Conservation (phyloP, 2,329 filamentous ascomycete genomes). For the Thelonectria blattea region DNA sequence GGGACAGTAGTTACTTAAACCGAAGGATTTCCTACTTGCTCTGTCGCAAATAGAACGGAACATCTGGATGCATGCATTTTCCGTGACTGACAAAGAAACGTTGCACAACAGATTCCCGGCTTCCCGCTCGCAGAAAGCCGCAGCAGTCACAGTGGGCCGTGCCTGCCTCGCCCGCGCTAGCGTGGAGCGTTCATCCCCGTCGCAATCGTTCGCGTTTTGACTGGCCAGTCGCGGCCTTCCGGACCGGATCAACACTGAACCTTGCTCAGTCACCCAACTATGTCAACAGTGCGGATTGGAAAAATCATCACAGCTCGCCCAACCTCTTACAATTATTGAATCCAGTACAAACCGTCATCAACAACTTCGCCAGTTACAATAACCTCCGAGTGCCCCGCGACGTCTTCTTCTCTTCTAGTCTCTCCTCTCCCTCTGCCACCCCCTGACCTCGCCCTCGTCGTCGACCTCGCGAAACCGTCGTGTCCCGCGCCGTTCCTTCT, state of each 20-base stretch:
- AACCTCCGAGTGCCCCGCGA: too few species aligned
- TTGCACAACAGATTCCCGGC: too few species aligned
- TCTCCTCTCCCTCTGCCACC: too few species aligned
- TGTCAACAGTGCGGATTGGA: slow-evolving; percentile 51
- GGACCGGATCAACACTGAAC: slow-evolving; percentile 50
- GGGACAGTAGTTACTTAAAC: too few species aligned
- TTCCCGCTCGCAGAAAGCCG: neutral
- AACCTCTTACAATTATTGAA: slow-evolving; percentile 39
- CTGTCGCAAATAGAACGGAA: neutral
- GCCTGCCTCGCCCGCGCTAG: slow-evolving; percentile 17
- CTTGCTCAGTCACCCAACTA: slow-evolving; percentile 40
- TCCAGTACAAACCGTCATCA: slow-evolving; percentile 32
- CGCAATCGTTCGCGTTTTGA: slow-evolving; percentile 35
- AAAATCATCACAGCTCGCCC: slow-evolving; percentile 49
- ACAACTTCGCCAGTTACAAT: slow-evolving; percentile 33
- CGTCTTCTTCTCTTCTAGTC: too few species aligned
- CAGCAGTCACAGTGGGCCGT: slow-evolving; percentile 13
- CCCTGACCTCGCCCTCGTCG: too few species aligned
- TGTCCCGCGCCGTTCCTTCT: slow-evolving; percentile 27
- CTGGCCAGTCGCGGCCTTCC: slow-evolving; percentile 35
- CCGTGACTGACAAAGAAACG: neutral
- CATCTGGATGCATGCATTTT: neutral
- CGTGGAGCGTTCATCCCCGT: slow-evolving; percentile 21
- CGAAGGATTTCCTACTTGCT: too few species aligned
- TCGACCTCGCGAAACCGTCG: slow-evolving; percentile 14